Percentiles rank a stretch among this genome's conserved stretches.
Conservation (phyloP, 345 rosid genomes). For the Linum trigynum region DNA sequence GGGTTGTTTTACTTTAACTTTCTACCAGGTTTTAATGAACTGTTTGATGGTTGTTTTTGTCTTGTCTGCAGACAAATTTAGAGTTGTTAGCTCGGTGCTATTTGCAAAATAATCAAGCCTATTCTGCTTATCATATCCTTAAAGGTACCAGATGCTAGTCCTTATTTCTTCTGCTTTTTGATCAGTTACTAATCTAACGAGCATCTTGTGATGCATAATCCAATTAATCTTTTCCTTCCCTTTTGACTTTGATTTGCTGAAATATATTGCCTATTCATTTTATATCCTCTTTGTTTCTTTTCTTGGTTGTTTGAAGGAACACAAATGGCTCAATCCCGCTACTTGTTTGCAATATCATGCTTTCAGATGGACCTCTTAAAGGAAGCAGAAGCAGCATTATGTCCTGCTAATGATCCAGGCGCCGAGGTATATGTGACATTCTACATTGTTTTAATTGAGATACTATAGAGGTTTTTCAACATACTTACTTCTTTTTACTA, state of each 20-base stretch:
- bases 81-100: slow-evolving; percentile 80
- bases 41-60: slow-evolving; percentile 2
- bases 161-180: slow-evolving; percentile 2
- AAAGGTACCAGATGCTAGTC: slow-evolving; percentile 42
- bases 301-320: slow-evolving; percentile 50
- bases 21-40: neutral
- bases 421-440: slow-evolving; percentile 50
- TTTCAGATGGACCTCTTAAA: slow-evolving; percentile 90
- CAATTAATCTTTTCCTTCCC: neutral
- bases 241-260: slow-evolving; percentile 2
- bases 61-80: slow-evolving; percentile 54
- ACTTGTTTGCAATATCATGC: slow-evolving; percentile 95
- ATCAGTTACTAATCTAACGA: slow-evolving; percentile 4
- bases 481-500: neutral
- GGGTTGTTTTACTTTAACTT: neutral
- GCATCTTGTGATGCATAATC: neutral
- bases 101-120: slow-evolving; percentile 87
- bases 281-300: slow-evolving; percentile 11
- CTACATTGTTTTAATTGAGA: neutral
- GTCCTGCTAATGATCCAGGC: slow-evolving; percentile 69
- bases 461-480: neutral
- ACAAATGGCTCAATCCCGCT: slow-evolving; percentile 87
- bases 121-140: slow-evolving; percentile 74
- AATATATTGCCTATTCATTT: slow-evolving; percentile 15
- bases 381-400: slow-evolving; percentile 85